These are phyloP conservation scores for Hemileia vastatrix DNA, from an alignment of 1,284 basidiomycete species.

Conservation along the genomic window DNA sequence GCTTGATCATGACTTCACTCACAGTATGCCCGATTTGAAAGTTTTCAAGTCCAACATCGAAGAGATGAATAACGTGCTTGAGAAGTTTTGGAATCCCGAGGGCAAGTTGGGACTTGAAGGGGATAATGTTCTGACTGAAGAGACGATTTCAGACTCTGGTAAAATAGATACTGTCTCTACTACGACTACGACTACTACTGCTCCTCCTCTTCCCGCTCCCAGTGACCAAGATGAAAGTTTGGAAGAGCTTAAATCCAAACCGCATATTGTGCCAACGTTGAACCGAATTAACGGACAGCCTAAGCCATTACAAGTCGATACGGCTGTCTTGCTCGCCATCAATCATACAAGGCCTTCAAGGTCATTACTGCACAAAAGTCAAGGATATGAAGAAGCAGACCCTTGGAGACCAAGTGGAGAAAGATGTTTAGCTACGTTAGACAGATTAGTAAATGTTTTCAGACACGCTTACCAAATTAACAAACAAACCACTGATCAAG, in stretches of 20 bases:
- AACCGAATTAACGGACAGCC: slow-evolving; percentile 24
- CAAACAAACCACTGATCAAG: neutral
- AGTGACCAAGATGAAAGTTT: no score
- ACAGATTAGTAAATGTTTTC: slow-evolving; percentile 25
- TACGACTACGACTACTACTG: no score
- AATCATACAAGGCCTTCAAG: no score
- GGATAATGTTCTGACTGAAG: slow-evolving; percentile 7
- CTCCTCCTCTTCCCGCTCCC: no score
- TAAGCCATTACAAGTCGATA: slow-evolving; percentile 26
- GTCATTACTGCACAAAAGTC: no score
- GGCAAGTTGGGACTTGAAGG: slow-evolving; percentile 23
- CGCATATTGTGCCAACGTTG: slow-evolving; percentile 27
- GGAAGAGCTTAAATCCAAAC: no score
- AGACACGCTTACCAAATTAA: slow-evolving; percentile 25
- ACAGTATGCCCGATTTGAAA: neutral
- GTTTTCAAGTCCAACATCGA: neutral
- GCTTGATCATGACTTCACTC: neutral
- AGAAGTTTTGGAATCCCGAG: slow-evolving; percentile 27
- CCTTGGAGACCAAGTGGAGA: slow-evolving; percentile 26
- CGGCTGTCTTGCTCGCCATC: slow-evolving; percentile 22
- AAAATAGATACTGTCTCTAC: slow-evolving; percentile 10
- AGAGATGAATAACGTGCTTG: slow-evolving; percentile 23
- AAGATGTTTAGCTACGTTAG: slow-evolving; percentile 24
- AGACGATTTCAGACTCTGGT: no score
- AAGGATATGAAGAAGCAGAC: no score